Evolutionary conservation across 768 basidiomycete genomes (phyloP).

Genomic region (Galerina sulciceps): DNA sequence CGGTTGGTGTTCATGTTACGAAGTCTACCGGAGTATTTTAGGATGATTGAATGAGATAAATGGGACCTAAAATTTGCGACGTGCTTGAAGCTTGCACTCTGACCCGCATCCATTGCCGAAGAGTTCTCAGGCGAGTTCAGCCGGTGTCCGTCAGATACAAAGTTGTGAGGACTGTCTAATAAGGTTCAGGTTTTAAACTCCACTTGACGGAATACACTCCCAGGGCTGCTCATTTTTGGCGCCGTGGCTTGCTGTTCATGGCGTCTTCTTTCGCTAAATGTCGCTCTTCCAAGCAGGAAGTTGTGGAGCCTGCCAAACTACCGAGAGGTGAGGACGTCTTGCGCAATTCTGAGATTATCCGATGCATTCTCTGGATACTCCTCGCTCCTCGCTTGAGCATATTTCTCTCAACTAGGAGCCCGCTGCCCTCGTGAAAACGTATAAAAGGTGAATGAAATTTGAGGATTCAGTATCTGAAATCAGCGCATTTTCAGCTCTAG

Average conservation of each 20-base stretch:
- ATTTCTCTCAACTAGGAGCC: not conserved
- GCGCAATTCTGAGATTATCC: not conserved
- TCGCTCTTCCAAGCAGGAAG: not conserved
- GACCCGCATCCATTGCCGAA: too few relatives aligned
- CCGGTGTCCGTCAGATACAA: too few relatives aligned
- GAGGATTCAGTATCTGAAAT: not conserved
- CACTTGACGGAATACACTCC: not conserved
- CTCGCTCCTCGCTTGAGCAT: not conserved
- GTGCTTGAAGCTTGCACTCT: too few relatives aligned
- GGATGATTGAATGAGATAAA: too few relatives aligned
- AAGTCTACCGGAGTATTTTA: too few relatives aligned
- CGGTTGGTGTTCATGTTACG: too few relatives aligned
- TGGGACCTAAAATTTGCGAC: too few relatives aligned
- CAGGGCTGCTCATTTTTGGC: not conserved
- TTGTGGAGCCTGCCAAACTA: slow-evolving; percentile 1
- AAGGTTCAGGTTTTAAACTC: too few relatives aligned
- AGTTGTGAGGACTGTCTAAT: too few relatives aligned
- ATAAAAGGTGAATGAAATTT: slow-evolving; percentile 1
- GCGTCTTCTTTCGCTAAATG: not conserved
- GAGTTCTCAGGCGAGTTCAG: too few relatives aligned
- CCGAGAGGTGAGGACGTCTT: not conserved
- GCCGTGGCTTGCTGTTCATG: not conserved
- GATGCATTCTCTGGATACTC: not conserved
- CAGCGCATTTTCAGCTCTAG: not conserved
- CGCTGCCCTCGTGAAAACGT: not conserved